Evolutionary conservation across 225 moss, liverwort and hornwort genomes (phyloP), one percentile per base, ranked within the genome.

Genomic region (Antitrichia curtipendula): DNA sequence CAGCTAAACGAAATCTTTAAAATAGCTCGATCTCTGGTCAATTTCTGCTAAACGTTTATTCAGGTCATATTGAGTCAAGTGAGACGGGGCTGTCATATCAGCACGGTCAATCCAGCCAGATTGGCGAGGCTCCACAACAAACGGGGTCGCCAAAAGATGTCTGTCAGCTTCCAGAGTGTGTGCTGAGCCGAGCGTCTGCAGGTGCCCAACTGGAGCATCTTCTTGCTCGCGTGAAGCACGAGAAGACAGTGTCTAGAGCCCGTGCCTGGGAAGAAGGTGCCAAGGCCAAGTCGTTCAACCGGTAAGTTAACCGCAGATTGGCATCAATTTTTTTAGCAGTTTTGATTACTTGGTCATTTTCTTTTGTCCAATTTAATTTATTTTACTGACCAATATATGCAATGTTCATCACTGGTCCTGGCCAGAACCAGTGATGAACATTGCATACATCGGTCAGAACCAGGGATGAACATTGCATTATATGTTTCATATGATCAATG

Each of bases 161-260:
- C 18, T 92, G 90, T 75, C 86, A 92, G 64, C 86, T 92, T 81
- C 92, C 92, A 71, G 87, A 92, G 61, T 90, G 88, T 82, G 86
- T 92, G 81, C 84, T 81, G 77, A 90, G 43, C 81, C 88, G 89
- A 89, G 93, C 82, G 70, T 54, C 72, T 87, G 86, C 86, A 89
- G 89, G 87, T 78, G 92, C 89, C 41, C 92, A 92, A 87, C 74
- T 92, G 87, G 92, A 92, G 64, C 92, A 90, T 87, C 89, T 92
- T 64, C 89, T 92, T 78, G 92, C 92, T 52, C 90, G 87, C 28
- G 90, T 90, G 78, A 92, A 89, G 87, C 88, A 90, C 16, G 92
- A 92, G 57, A 89, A 85, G 87, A 92, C 85, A 7, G 49, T 90
- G 65, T 92, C 89, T 34, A 82, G 75, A 65, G 92, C 92, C 6